Conservation (phyloP, 2,329 filamentous ascomycete species). For the Dactylonectria macrodidyma region DNA sequence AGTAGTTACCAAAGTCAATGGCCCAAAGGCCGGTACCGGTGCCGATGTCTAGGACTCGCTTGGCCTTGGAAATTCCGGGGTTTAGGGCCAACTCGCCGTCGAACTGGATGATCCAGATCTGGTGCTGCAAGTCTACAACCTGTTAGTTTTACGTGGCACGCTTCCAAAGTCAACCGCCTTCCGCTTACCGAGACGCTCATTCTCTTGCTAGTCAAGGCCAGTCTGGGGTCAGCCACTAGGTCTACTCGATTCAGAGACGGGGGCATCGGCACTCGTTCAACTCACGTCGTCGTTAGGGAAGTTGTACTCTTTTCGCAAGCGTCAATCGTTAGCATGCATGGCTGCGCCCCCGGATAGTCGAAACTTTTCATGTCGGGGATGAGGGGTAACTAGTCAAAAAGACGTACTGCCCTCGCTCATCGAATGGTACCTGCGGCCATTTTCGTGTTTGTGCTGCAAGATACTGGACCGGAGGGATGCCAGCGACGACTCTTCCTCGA, state of each 20-base stretch:
- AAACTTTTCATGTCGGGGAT: background rate
- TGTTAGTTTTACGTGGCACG: background rate
- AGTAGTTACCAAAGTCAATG: slow-evolving; percentile 41
- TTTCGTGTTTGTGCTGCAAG: slow-evolving; percentile 39
- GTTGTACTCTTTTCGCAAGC: slow-evolving; percentile 39
- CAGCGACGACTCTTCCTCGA: slow-evolving; percentile 30
- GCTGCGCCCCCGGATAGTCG: background rate
- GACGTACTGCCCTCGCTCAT: slow-evolving; percentile 46
- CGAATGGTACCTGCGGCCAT: slow-evolving; percentile 46
- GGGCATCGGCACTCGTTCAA: background rate
- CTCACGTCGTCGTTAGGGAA: slow-evolving; percentile 42
- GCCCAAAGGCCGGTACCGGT: slow-evolving; percentile 48
- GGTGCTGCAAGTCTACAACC: slow-evolving; percentile 31
- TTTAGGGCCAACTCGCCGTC: slow-evolving; percentile 31
- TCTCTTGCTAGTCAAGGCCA: slow-evolving; percentile 31
- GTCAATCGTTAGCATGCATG: slow-evolving; percentile 5
- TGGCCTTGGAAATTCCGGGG: slow-evolving; percentile 32
- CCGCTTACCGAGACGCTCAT: slow-evolving; percentile 34
- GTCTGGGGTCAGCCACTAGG: background rate
- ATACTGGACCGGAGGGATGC: slow-evolving; percentile 32
- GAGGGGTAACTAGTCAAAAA: background rate
- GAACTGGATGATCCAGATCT: slow-evolving; percentile 36
- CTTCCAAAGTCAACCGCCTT: background rate
- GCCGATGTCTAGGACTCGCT: slow-evolving; percentile 46
- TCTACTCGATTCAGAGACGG: background rate